These are phyloP conservation scores for Malania oleifera DNA, from an alignment of 164 flowering plant genomes.

Conservation along the genomic window DNA sequence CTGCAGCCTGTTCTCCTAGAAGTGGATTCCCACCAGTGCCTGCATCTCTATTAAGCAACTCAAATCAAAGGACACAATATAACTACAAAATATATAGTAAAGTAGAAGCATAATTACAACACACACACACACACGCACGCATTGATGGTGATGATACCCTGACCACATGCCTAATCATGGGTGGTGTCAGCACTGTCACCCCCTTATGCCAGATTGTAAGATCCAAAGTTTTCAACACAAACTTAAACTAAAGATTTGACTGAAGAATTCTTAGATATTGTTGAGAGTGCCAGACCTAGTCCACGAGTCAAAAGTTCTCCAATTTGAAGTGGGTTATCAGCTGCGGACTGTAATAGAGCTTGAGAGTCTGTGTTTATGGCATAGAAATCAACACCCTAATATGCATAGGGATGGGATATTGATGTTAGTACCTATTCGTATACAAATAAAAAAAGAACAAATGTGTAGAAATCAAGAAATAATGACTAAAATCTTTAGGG, in stretches of 20 bases:
- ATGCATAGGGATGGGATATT: constrained; percentile 9
- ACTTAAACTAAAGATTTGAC: neutral
- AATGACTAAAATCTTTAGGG: neutral
- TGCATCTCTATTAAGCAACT: constrained; percentile 35
- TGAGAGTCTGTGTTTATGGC: constrained; percentile 96
- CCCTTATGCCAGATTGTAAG: neutral
- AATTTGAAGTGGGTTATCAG: constrained; percentile 85
- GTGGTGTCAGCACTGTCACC: neutral
- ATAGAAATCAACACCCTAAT: constrained; percentile 88
- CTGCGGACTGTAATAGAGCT: constrained; percentile 77
- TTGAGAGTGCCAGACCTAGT: constrained; percentile 58
- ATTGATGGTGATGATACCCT: neutral
- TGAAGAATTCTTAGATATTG: neutral
- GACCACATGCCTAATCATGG: neutral
- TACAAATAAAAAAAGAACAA: neutral
- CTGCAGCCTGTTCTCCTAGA: constrained; percentile 97
- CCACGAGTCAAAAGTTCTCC: constrained; percentile 99
- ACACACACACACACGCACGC: too few species aligned
- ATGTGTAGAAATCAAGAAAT: neutral
- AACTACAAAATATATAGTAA: neutral
- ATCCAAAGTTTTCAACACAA: neutral
- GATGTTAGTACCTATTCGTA: neutral
- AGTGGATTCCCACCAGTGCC: constrained; percentile 98
- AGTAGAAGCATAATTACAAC: neutral
- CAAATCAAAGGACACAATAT: constrained; percentile 10